These are phyloP conservation scores for Mrakia frigida DNA, from an alignment of 768 basidiomycete genomes.

Conservation along the genomic window DNA sequence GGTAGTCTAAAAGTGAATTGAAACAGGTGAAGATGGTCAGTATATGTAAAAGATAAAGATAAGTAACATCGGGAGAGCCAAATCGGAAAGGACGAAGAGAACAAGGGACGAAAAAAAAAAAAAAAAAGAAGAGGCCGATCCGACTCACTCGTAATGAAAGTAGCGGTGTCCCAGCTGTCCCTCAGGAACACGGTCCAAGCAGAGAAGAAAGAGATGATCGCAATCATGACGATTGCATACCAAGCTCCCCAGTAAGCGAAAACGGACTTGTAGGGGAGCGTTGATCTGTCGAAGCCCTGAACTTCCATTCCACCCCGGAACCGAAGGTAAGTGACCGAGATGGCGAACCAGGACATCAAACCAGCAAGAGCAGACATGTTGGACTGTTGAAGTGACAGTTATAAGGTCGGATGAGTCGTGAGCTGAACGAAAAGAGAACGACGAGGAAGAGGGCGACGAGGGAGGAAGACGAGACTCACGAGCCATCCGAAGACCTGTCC, in stretches of 20 bases:
- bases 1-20: conserved; percentile 25
- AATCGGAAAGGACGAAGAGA: neutral
- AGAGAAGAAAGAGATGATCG: conserved; percentile 35
- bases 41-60: too few relatives aligned
- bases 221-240: conserved; percentile 40
- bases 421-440: too few relatives aligned
- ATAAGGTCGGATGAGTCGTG: too few relatives aligned
- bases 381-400: too few relatives aligned
- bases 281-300: conserved; percentile 68
- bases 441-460: too few relatives aligned
- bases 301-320: conserved; percentile 76
- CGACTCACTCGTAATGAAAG: conserved; percentile 42
- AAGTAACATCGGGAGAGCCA: too few relatives aligned
- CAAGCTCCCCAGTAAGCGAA: conserved; percentile 52
- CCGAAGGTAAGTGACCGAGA: conserved; percentile 68
- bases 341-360: conserved; percentile 74
- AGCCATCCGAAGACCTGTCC: conserved; percentile 73
- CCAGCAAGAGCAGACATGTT: conserved; percentile 52
- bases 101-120: neutral
- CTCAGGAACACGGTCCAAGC: conserved; percentile 46
- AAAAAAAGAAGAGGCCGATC: too few relatives aligned
- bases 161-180: conserved; percentile 43
- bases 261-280: conserved; percentile 63
- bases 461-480: conserved; percentile 16
- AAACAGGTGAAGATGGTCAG: too few relatives aligned